phyloP scores from a whole-genome alignment of 495 filamentous ascomycete species.

The Elasticomyces elasticus region DNA sequence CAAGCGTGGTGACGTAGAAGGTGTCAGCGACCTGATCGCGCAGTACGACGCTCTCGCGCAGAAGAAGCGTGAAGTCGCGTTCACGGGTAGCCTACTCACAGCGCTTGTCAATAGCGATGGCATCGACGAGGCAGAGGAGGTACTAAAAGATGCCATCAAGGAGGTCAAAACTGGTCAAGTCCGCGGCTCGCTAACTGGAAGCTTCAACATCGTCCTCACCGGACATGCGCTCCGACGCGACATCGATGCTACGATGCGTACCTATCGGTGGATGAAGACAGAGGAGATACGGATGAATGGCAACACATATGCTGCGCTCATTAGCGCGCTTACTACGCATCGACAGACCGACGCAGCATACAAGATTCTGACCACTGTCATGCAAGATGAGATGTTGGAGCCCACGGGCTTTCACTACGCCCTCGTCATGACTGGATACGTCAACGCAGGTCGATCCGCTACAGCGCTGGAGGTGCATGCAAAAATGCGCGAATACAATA shows the following conservation, averaged over 20 bases:
- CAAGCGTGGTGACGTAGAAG: constrained; percentile 63
- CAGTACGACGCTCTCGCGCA: constrained; percentile 30
- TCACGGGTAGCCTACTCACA: constrained; percentile 56
- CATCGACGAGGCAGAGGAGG: constrained; percentile 26
- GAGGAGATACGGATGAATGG: constrained; percentile 49
- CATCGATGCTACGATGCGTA: constrained; percentile 45
- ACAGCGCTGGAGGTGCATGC: constrained; percentile 45
- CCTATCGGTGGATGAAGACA: constrained; percentile 54
- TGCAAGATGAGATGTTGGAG: constrained; percentile 47
- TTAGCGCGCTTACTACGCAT: constrained; percentile 55
- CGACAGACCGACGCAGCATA: constrained; percentile 56
- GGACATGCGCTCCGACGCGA: constrained; percentile 58
- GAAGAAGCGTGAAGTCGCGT: constrained; percentile 38
- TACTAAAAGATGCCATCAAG: constrained; percentile 30
- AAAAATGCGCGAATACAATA: constrained; percentile 40
- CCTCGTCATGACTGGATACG: constrained; percentile 60
- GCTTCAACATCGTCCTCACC: constrained; percentile 72
- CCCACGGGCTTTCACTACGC: constrained; percentile 62
- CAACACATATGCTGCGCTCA: constrained; percentile 64
- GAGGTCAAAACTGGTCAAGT: neutral
- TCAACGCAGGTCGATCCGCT: constrained; percentile 39
- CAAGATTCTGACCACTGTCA: constrained; percentile 49
- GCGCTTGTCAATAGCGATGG: constrained; percentile 47
- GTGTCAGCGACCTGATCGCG: constrained; percentile 49
- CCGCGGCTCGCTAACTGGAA: constrained; percentile 34